Conservation (phyloP, 2,329 filamentous ascomycete genomes). For the Cucurbitaria berberidis region DNA sequence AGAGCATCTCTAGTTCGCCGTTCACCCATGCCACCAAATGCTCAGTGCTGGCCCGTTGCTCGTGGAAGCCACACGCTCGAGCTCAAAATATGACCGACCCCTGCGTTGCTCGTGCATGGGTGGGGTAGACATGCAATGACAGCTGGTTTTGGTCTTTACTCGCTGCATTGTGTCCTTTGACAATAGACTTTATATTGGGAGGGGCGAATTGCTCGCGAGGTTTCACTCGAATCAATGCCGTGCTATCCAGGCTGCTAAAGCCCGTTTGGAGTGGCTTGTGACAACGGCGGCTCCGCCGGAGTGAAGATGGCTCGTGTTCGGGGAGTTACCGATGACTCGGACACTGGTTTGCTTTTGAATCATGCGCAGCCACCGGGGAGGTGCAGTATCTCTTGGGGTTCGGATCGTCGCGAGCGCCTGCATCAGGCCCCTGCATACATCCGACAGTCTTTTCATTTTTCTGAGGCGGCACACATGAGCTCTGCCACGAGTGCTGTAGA, state of each 20-base stretch:
- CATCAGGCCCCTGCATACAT: slow-evolving; percentile 5
- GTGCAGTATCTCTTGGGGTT: slow-evolving; percentile 19
- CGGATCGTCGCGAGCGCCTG: slow-evolving; percentile 11
- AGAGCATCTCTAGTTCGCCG: slow-evolving; percentile 21
- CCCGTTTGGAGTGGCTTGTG: too few relatives aligned
- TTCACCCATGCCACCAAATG: slow-evolving; percentile 17
- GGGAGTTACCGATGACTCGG: slow-evolving; percentile 26
- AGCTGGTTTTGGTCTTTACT: not conserved
- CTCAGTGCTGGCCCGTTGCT: slow-evolving; percentile 22
- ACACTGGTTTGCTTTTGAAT: slow-evolving; percentile 20
- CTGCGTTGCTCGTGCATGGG: slow-evolving; percentile 1
- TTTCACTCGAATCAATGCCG: not conserved
- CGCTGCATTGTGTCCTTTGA: not conserved
- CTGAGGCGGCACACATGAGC: not conserved
- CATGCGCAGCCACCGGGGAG: slow-evolving; percentile 13
- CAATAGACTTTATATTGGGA: not conserved
- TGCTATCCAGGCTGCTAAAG: not conserved
- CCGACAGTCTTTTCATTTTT: not conserved
- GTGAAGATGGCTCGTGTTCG: slow-evolving; percentile 10
- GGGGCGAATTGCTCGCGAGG: not conserved
- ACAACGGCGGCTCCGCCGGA: too few relatives aligned
- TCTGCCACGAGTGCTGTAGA: not conserved
- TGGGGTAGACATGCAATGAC: not conserved
- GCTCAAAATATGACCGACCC: not conserved
- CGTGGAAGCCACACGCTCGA: slow-evolving; percentile 26